Evolutionary conservation across 352 stramenopile species (phyloP).

Genomic region (Saprolegnia parasitica): DNA sequence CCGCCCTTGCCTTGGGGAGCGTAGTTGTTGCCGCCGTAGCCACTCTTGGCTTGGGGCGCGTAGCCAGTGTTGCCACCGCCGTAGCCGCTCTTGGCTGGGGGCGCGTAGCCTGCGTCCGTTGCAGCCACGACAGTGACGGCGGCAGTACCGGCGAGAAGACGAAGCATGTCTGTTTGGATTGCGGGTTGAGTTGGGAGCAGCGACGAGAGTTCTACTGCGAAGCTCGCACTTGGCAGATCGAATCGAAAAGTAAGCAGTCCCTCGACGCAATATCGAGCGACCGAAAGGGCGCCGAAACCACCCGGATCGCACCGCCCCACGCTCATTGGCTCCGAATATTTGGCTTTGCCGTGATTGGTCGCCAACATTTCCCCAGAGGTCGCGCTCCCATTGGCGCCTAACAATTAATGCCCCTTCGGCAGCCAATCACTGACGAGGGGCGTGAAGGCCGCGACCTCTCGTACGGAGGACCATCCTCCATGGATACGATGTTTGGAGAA

Average conservation of each 20-base stretch:
- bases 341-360: not conserved
- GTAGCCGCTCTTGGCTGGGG: not conserved
- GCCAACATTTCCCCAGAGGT: slow-evolving; percentile 1
- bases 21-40: not conserved
- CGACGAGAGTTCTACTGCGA: not conserved
- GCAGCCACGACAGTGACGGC: not conserved
- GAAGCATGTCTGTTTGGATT: not conserved
- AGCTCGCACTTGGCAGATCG: slow-evolving; percentile 20
- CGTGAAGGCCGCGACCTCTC: not conserved
- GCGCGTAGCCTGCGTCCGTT: too few species aligned
- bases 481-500: too few species aligned
- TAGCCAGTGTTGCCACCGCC: not conserved
- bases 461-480: not conserved
- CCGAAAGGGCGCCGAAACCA: not conserved
- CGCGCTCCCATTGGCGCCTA: slow-evolving; percentile 3
- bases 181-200: not conserved
- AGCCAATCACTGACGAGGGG: slow-evolving; percentile 14
- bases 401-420: slow-evolving; percentile 12
- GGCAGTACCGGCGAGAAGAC: not conserved
- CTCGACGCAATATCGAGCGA: not conserved
- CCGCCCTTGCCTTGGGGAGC: too few species aligned
- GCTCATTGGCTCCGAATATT: slow-evolving; percentile 17
- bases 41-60: not conserved
- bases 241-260: slow-evolving; percentile 27
- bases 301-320: too few species aligned